Percentiles rank a stretch among this genome's conserved stretches.
Conservation (phyloP, 140 eudicot genomes). For the Senecio squalidus region DNA sequence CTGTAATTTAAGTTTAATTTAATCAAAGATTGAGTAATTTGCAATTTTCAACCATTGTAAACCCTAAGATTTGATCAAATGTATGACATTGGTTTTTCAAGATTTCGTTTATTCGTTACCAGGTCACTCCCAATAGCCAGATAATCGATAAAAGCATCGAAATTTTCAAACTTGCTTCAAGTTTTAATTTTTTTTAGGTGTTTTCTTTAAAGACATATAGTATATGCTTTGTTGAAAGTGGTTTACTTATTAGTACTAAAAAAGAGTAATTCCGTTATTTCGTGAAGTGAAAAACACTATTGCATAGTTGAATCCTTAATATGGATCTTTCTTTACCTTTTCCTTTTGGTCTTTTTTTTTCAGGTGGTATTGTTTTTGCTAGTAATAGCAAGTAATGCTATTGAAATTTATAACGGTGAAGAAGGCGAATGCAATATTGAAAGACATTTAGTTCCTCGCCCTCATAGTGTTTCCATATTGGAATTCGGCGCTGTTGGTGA, state of each 20-base stretch:
- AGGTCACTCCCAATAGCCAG: no score
- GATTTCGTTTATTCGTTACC: no score
- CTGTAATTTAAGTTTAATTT: conserved; percentile 9
- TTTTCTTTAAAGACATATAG: conserved; percentile 13
- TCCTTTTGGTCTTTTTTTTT: conserved; percentile 31
- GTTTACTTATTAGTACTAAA: conserved; percentile 23
- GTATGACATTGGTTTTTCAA: neutral
- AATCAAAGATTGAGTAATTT: neutral
- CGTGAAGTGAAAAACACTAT: conserved; percentile 13
- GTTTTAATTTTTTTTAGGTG: no score
- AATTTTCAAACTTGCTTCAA: no score
- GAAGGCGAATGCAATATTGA: conserved; percentile 57
- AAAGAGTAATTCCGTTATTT: conserved; percentile 8
- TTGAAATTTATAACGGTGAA: conserved; percentile 25
- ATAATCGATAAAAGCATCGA: no score
- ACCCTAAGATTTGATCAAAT: neutral
- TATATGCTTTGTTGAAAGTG: conserved; percentile 23
- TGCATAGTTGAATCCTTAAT: conserved; percentile 29
- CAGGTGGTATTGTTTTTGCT: conserved; percentile 76
- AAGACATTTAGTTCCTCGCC: conserved; percentile 68
- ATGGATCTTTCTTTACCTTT: conserved; percentile 42
- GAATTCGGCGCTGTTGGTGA: conserved; percentile 99
- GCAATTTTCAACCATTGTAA: conserved; percentile 1
- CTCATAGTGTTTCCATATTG: conserved; percentile 84
- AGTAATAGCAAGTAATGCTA: conserved; percentile 41